These are phyloP conservation scores for Avena sativa DNA, from an alignment of 176 grass and related monocot genomes.

Conservation along the genomic window DNA sequence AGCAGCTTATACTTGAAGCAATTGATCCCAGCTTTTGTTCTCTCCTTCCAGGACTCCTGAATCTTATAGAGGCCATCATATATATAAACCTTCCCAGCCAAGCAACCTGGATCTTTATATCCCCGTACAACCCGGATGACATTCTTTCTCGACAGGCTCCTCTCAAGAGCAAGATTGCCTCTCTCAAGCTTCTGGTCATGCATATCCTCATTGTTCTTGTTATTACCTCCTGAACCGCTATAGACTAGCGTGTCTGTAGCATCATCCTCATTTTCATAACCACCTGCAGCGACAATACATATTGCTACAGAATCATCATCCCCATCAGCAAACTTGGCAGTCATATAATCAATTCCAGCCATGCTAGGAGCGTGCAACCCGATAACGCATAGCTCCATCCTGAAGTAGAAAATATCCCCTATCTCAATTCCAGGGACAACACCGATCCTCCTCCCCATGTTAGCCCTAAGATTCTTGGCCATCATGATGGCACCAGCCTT, in stretches of 20 bases:
- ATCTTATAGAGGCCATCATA: slow-evolving; percentile 97
- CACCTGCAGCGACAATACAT: slow-evolving; percentile 86
- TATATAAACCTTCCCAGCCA: slow-evolving; percentile 80
- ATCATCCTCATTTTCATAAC: slow-evolving; percentile 89
- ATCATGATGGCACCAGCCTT: slow-evolving; percentile 73
- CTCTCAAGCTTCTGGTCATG: slow-evolving; percentile 89
- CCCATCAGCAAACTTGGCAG: slow-evolving; percentile 58
- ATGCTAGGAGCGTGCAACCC: slow-evolving; percentile 88
- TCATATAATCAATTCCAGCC: slow-evolving; percentile 95
- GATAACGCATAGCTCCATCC: slow-evolving; percentile 85
- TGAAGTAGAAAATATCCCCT: slow-evolving; percentile 96
- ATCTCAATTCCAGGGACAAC: slow-evolving; percentile 73
- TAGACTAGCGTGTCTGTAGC: slow-evolving; percentile 80
- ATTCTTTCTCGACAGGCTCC: slow-evolving; percentile 72
- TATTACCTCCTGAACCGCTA: slow-evolving; percentile 81
- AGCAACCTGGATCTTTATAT: slow-evolving; percentile 66
- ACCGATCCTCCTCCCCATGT: slow-evolving; percentile 68
- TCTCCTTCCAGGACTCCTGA: slow-evolving; percentile 84
- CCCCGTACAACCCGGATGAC: slow-evolving; percentile 84
- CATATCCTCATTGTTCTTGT: slow-evolving; percentile 61
- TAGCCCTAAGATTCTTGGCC: slow-evolving; percentile 64
- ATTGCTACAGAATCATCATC: slow-evolving; percentile 88
- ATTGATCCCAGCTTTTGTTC: slow-evolving; percentile 60
- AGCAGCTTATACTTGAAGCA: slow-evolving; percentile 93
- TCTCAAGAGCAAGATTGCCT: slow-evolving; percentile 92